Evolutionary conservation across 495 filamentous ascomycete genomes (phyloP).

Genomic region (Durotheca rogersii): DNA sequence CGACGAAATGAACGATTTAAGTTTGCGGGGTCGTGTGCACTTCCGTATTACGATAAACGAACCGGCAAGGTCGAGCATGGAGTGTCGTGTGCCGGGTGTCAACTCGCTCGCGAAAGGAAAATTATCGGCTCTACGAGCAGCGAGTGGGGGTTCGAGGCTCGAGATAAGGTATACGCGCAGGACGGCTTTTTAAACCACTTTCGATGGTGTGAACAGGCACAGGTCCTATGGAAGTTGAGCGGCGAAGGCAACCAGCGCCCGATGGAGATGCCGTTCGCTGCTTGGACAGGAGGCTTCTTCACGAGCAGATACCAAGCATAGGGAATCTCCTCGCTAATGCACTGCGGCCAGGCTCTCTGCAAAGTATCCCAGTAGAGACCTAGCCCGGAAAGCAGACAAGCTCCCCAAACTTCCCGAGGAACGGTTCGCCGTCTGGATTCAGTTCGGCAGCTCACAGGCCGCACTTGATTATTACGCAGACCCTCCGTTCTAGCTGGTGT

Average conservation of each 20-base stretch:
- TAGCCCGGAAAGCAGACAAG: no score
- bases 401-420: no score
- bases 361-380: no score
- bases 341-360: no score
- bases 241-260: slow-evolving; percentile 36
- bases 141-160: slow-evolving; percentile 34
- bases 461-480: no score
- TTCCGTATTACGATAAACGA: slow-evolving; percentile 43
- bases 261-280: no score
- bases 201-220: slow-evolving; percentile 47
- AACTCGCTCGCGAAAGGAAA: slow-evolving; percentile 40
- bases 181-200: slow-evolving; percentile 41
- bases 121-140: slow-evolving; percentile 32
- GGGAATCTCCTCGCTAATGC: no score
- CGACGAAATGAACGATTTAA: slow-evolving; percentile 36
- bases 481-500: no score
- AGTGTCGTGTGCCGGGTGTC: slow-evolving; percentile 45
- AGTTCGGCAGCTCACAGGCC: no score
- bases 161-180: slow-evolving; percentile 34
- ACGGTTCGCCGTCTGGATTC: no score
- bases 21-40: slow-evolving; percentile 42
- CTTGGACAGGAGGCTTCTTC: no score
- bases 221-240: slow-evolving; percentile 41
- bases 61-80: slow-evolving; percentile 39
- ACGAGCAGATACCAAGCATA: no score